Evolutionary conservation across 139 green algal genomes (phyloP), one percentile per base, ranked within the genome.

Genomic region (Ettlia oleoabundans): DNA sequence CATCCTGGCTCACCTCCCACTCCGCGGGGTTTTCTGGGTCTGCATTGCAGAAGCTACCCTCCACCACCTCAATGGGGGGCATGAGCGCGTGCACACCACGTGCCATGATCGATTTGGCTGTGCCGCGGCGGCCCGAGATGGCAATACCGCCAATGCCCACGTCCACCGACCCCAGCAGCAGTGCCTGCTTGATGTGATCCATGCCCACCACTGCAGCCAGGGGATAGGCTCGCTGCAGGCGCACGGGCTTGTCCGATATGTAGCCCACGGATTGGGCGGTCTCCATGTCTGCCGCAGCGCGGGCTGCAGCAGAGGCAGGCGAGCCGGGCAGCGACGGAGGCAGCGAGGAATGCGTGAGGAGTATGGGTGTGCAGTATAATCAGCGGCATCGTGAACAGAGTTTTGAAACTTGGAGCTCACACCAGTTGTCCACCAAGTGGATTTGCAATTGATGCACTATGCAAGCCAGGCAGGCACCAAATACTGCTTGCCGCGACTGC

Each of bases 71-170:
- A 47, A 99, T 99, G 40, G 97, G 97, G 10, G 97, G 97, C 84
- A 99, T 86, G 74, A 99, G 89, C 26, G 93, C 89, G 85, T 98
- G 96, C 75, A 99, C 79, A 37, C 97, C 97, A 65, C 97, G 89
- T 0, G 97, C 97, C 95, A 99, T 98, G 58, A 99, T 89, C 9
- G 94, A 98, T 86, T 99, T 99, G 82, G 93, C 95, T 6, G 97
- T 99, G 63, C 96, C 96, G 38, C 97, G 81, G 43, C 93, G 86
- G 0, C 97, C 97, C 19, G 93, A 88, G 82, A 99, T 99, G 74
- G 91, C 93, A 62, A 99, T 95, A 76, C 97, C 97, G 42, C 97
- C 97, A 24, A 99, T 82, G 22, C 82, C 84, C 2, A 82, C 94
- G 88, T 99, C 96, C 28, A 98, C 92, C n/a, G 95, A 94, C n/a